Base-by-base conservation (phyloP, 164 flowering plant species). In the Brasenia schreberi region DNA sequence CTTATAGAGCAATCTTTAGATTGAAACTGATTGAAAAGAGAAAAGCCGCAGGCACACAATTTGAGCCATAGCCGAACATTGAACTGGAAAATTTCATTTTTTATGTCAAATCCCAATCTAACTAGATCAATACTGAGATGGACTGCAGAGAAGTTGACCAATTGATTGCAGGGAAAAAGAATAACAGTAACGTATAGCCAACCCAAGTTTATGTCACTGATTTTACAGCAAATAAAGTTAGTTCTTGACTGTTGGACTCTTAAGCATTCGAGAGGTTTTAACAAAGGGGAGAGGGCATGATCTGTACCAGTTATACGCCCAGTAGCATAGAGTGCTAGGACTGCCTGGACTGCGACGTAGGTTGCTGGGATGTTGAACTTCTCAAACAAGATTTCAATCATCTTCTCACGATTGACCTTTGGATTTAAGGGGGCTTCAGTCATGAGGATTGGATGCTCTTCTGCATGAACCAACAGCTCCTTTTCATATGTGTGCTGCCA, bases 261-360 rank as follows among this genome's bases (percentile, higher is more conserved):
- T 7, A 45, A 45, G 53, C 6, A 7, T 1, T 7, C 53, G 5
- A 7, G 6, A 45, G 53, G 53, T 45, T 45, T 45, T 45, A 5
- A 45, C 5, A 60, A 19, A 19, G 63, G 19, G 1, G 63, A 60
- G 5, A 60, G 63, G n/a, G 59, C 12, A 0, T 11, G 59, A 56
- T 56, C 65, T n/a, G 17, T 56, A 78, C 81, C 81, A 64, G 77
- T 77, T 14, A 77, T 77, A 18, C 80, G 74, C 14, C 80, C 80
- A 58, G 72, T 77, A 18, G 78, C 76, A 45, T 78, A 72, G 18
- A 78, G 63, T 44, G 81, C 68, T 59, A 72, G 72, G 44, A 75
- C 78, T 14, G 72, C 75, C 64, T 75, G 78, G 27, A 68, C 65
- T 52, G 77, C 72, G 42, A 71, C 17, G 17, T 61, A 74, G 43